Evolutionary conservation across 768 basidiomycete genomes (phyloP), one percentile per base, ranked within the genome.

Genomic region (Megacollybia marginata): DNA sequence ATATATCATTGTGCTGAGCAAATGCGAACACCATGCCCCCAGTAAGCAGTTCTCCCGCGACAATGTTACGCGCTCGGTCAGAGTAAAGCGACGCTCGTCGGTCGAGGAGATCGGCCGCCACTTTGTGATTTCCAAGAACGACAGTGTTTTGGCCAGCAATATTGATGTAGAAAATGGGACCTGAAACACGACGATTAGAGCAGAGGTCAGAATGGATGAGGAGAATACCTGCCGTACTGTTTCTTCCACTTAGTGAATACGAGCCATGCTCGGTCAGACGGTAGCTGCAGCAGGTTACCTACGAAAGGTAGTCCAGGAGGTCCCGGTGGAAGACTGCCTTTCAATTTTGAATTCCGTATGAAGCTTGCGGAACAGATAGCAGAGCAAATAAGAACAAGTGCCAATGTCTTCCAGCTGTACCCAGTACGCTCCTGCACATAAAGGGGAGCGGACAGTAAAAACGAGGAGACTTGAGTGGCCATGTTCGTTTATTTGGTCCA

Each of bases 21-120:
- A 57, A 57, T 7, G 48, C 54, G 31, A 55, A 54, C 10, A 55
- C 48, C 11, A 57, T 13, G 16, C 48, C 54, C 12, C 56, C 56
- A 2, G 56, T 57, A n/a, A 57, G 55, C 20, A 65, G 48, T 5
- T 68, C 64, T 9, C 48, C 11, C 2, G 55, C 59, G 15, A 68
- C 59, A 32, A 66, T 63, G 47, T 52, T 59, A 5, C 48, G 52
- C 2, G 61, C 54, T 2, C 63, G 56, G 40, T 61, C 59, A 6
- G 59, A 57, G 53, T 65, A 62, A 36, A 54, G 59, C 13, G 31
- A 43, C 10, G 55, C 54, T 13, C 66, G 64, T 31, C 61, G 61
- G 40, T 57, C 55, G 9, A 57, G 42, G 11, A 57, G 49, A 34
- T 57, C 55, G 7, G 54, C 43, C 2, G 55, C 53, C 6, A 46